Evolutionary conservation across 1,139 yeast genomes (phyloP).

Genomic region (Yamadazyma siamensis): DNA sequence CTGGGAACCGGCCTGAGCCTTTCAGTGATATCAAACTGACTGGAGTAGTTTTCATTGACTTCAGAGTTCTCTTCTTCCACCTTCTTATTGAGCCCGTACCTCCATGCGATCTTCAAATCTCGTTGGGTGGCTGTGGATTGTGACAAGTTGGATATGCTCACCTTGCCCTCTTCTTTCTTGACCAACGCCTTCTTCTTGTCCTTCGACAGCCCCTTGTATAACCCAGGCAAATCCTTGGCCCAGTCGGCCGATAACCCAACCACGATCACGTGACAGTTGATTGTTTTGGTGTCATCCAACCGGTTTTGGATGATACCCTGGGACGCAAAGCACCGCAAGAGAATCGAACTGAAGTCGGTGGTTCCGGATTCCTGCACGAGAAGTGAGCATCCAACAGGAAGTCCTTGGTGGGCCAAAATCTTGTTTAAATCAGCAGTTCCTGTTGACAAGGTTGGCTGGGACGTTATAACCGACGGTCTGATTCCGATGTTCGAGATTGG

Average conservation of each 20-base stretch:
- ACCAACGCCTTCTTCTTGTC: conserved; percentile 64
- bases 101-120: conserved; percentile 84
- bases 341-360: conserved; percentile 81
- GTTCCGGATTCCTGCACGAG: conserved; percentile 82
- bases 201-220: conserved; percentile 66
- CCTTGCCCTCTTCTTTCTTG: conserved; percentile 54
- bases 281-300: conserved; percentile 21
- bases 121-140: conserved; percentile 18
- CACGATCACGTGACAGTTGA: conserved; percentile 61
- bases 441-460: conserved; percentile 73
- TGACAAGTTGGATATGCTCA: conserved; percentile 64
- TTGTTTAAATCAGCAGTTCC: conserved; percentile 76
- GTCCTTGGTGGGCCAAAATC: conserved; percentile 75
- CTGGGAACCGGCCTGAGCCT: conserved; percentile 66
- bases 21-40: conserved; percentile 77
- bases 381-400: conserved; percentile 73
- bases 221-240: conserved; percentile 76
- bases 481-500: conserved; percentile 49
- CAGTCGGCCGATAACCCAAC: conserved; percentile 61
- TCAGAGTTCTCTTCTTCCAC: conserved; percentile 17
- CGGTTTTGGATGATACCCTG: conserved; percentile 78
- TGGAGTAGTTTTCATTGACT: conserved; percentile 51
- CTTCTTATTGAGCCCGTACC: conserved; percentile 62
- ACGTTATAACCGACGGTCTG: conserved; percentile 72
- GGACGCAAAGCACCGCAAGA: conserved; percentile 69